Base-by-base conservation (phyloP, 305 asterid species). In the Striga hermonthica region DNA sequence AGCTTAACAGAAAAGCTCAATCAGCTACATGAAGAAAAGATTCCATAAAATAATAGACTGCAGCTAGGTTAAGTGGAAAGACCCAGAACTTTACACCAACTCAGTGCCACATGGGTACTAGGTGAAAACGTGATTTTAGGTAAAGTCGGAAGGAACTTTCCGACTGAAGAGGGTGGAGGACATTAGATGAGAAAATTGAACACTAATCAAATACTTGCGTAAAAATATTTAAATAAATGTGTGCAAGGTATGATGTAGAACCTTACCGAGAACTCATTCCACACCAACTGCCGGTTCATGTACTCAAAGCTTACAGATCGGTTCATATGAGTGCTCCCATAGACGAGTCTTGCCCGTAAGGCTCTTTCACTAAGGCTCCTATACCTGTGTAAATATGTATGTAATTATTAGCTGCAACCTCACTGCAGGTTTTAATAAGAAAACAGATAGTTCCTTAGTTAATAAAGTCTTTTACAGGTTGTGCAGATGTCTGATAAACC, bases 261-360 rank as follows among this genome's bases (percentile, higher is more conserved):
- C 78, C 22, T 84, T 87, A 92, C 97, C 93, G 97, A 89, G 64
- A 92, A 87, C 76, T 89, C 96, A 80, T 92, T 89, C 98, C 98
- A 89, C 72, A 92, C 97, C 84, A 89, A 82, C 79, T 92, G 98
- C 38, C 93, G 88, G 70, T 92, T 92, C 98, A 92, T 89, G 81
- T 87, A 89, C 74, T 92, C 98, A 45, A 92, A 92, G 95, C 98
- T 92, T 69, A 89, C 97, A 57, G 97, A 86, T 75, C 97, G 82
- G 66, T 92, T 92, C 98, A 89, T 92, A 70, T 87, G 76, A 66
- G 96, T 97, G 75, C 93, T 83, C 64, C 88, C 96, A 78, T 87
- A 92, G 69, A 92, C 98, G 64, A 92, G 97, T 71, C 98, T 84
- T 68, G 98, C 98, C 64, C 55, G 76, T 67, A 92, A 80, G 72